A percentile compares a stretch with the other conserved stretches of the same genome.
Evolutionary conservation across 208 protist genomes (phyloP).

Genomic region (Wallacemonas collosoma): DNA sequence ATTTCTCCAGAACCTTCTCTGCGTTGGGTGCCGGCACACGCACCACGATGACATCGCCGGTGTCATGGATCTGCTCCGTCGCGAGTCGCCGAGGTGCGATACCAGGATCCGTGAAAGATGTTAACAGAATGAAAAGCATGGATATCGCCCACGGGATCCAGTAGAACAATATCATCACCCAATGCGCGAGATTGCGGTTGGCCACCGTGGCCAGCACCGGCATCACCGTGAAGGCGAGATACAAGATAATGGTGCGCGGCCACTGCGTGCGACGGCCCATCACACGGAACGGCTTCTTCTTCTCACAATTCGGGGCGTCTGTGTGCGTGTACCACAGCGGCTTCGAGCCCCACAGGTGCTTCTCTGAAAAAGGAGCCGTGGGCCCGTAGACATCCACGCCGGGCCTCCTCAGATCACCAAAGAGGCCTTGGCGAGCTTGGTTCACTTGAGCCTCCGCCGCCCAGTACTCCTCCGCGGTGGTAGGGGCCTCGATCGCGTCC

Average conservation of each 20-base stretch:
- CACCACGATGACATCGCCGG: slow-evolving; percentile 41
- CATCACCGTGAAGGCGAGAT: slow-evolving; percentile 25
- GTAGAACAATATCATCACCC: slow-evolving; percentile 27
- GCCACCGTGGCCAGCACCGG: slow-evolving; percentile 25
- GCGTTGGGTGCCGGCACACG: slow-evolving; percentile 47
- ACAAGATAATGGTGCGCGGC: slow-evolving; percentile 25
- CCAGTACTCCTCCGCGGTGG: slow-evolving; percentile 42
- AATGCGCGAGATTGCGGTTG: slow-evolving; percentile 23
- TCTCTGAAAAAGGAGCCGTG: slow-evolving; percentile 33
- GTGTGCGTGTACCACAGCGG: slow-evolving; percentile 19
- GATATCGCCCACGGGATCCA: slow-evolving; percentile 33
- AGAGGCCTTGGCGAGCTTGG: slow-evolving; percentile 38
- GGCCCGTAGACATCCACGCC: slow-evolving; percentile 47
- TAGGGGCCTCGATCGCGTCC: slow-evolving; percentile 18
- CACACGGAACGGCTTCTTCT: slow-evolving; percentile 23
- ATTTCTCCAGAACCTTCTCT: slow-evolving; percentile 35
- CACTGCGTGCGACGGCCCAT: slow-evolving; percentile 28
- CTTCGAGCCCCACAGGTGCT: slow-evolving; percentile 21
- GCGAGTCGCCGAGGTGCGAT: slow-evolving; percentile 37
- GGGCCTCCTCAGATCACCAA: slow-evolving; percentile 28
- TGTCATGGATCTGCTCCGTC: slow-evolving; percentile 29
- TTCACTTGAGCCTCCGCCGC: slow-evolving; percentile 30
- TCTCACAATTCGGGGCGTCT: slow-evolving; percentile 33
- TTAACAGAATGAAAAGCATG: slow-evolving; percentile 31
- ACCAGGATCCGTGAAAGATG: slow-evolving; percentile 49